Conservation (phyloP, 1,139 yeast species). For the Kodamaea fungicola region DNA sequence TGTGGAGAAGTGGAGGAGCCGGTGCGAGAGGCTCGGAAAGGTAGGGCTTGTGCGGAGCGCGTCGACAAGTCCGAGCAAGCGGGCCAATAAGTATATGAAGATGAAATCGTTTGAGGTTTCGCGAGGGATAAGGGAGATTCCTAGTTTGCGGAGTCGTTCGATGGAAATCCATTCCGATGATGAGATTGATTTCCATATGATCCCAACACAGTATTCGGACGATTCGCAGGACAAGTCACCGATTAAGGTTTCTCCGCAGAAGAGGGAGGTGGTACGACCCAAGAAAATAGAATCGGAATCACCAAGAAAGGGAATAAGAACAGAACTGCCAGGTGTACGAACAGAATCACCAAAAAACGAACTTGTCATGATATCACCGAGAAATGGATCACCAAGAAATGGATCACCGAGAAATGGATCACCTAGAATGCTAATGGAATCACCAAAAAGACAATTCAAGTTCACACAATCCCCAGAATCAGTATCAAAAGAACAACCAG, state of each 20-base stretch:
- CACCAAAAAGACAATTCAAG: not conserved
- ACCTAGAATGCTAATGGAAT: not conserved
- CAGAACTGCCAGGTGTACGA: too few species aligned
- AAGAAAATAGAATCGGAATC: not conserved
- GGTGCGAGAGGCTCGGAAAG: conserved; percentile 1
- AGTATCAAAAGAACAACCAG: too few species aligned
- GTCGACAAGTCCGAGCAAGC: not conserved
- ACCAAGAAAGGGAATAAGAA: conserved; percentile 1
- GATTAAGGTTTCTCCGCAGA: not conserved
- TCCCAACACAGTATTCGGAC: conserved; percentile 17
- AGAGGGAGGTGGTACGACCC: not conserved
- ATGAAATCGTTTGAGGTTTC: conserved; percentile 11
- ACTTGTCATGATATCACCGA: too few species aligned
- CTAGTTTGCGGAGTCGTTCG: conserved; percentile 13
- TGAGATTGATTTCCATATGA: conserved; percentile 11
- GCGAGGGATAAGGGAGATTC: conserved; percentile 9
- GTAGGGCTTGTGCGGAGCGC: conserved; percentile 1
- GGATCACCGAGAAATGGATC: too few species aligned
- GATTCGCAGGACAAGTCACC: conserved; percentile 8
- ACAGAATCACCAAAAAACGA: not conserved
- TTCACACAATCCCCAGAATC: too few species aligned
- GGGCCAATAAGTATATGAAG: conserved; percentile 3
- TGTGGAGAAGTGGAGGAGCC: conserved; percentile 2
- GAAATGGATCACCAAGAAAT: too few species aligned
- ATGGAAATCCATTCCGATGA: conserved; percentile 5